phyloP scores from a whole-genome alignment of 805 yeast species.

The Suhomyces sp. region DNA sequence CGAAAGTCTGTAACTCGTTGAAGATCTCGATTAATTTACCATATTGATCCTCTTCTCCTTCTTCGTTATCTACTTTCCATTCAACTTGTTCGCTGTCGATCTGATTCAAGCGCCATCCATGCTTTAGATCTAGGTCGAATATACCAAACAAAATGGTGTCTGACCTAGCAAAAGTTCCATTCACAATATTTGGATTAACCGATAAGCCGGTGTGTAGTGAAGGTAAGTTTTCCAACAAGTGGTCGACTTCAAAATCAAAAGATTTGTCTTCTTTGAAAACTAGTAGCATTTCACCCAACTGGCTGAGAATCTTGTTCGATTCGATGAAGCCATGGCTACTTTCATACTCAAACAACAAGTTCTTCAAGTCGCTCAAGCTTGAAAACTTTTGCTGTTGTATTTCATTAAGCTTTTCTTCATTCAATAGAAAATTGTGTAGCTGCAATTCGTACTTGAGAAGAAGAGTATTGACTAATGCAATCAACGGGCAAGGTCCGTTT shows the following conservation, averaged over 20 bases:
- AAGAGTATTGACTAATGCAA: conserved; percentile 72
- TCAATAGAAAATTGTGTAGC: conserved; percentile 10
- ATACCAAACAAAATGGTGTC: conserved; percentile 54
- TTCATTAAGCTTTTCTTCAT: conserved; percentile 1
- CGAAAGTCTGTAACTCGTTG: conserved; percentile 35
- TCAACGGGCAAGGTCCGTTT: conserved; percentile 87
- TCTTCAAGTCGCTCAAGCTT: conserved; percentile 16
- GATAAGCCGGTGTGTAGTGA: conserved; percentile 65
- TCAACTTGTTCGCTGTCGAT: conserved; percentile 17
- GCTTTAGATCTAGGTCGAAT: conserved; percentile 62
- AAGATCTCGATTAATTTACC: conserved; percentile 18
- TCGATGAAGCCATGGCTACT: conserved; percentile 12
- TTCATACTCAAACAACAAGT: conserved; percentile 11
- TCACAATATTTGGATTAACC: conserved; percentile 62
- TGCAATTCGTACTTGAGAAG: conserved; percentile 46
- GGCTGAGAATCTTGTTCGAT: conserved; percentile 43
- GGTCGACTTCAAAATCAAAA: conserved; percentile 30
- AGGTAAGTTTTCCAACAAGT: conserved; percentile 57
- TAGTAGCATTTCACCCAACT: conserved; percentile 46
- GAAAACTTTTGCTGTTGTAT: conserved; percentile 9
- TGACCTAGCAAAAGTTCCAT: conserved; percentile 49
- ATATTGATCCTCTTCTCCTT: conserved; percentile 10
- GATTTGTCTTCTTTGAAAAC: conserved; percentile 17
- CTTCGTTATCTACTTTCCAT: conserved; percentile 6
- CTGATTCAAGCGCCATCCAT: conserved; percentile 76